Conservation (phyloP, 352 stramenopile species). For the Phytophthora colocasiae region DNA sequence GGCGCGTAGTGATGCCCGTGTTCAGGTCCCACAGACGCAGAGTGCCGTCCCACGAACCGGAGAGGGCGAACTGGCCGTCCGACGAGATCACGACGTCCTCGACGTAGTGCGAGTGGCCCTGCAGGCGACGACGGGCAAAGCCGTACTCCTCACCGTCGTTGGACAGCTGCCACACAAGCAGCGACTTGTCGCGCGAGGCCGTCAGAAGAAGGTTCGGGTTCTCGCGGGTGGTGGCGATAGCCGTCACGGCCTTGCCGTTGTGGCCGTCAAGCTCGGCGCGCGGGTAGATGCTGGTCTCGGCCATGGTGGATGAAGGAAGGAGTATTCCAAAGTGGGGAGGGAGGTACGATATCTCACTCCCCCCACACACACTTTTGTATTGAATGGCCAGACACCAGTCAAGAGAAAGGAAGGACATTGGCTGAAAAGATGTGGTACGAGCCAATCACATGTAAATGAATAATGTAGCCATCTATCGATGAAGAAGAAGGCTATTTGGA, state of each 20-base stretch:
- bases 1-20: constrained; percentile 98
- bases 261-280: constrained; percentile 89
- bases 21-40: constrained; percentile 99
- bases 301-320: constrained; percentile 51
- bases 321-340: constrained; percentile 41
- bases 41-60: constrained; percentile 98
- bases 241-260: constrained; percentile 92
- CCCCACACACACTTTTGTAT: background rate
- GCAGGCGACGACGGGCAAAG: constrained; percentile 96
- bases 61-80: constrained; percentile 99
- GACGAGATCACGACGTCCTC: constrained; percentile 99
- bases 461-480: too few species aligned
- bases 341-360: background rate
- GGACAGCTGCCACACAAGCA: constrained; percentile 89
- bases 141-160: constrained; percentile 98
- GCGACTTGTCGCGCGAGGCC: constrained; percentile 97
- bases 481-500: too few species aligned
- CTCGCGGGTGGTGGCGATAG: constrained; percentile 98
- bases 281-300: constrained; percentile 87
- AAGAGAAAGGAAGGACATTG: constrained; percentile 10
- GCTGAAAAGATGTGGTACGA: background rate
- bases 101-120: constrained; percentile 99
- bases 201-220: constrained; percentile 99
- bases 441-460: too few species aligned
- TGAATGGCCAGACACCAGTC: constrained; percentile 18